Base-by-base conservation (phyloP, 2,329 filamentous ascomycete genomes). In the Nemania sp. region DNA sequence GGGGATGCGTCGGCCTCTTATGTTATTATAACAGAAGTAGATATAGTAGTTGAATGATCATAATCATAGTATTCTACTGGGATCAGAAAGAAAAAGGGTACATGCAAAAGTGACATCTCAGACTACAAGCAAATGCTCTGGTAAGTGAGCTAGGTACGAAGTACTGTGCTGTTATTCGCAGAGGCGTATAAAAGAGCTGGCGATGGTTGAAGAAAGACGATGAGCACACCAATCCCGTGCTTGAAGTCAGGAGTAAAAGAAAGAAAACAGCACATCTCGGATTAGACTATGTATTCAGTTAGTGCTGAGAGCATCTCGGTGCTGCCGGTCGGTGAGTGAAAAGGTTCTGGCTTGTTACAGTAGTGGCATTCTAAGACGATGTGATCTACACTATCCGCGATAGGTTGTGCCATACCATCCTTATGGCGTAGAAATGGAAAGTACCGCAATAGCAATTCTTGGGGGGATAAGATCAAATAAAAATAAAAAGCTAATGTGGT, bases 241-340 rank as follows among this genome's bases (percentile, higher is more conserved):
- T 12, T 37, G 34, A 6, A 6, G 11, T 36, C 19, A 17, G 14
- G 15, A 26, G 22, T 15, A 22, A 12, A 20, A 19, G 15, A 26
- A 26, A 20, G 19, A 5, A 17, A 33, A 8, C 20, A 42, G 17
- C 6, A 42, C 37, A 24, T 23, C 20, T 48, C 24, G 24, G 34
- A 31, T 19, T 47, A 23, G 34, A 48, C n/a, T n/a, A 31, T 24
- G 24, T 24, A 19, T 31, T 14, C 24, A 36, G 41, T 31, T 54
- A 54, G 51, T 37, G 42, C 52, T 52, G 24, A 48, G 39, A 22
- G 43, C 37, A 48, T 40, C 37, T 52, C 48, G 53, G 48, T 40
- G 43, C 31, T 47, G 48, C 37, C 37, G 42, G 36, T 39, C 36
- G 30, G 36, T 55, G 30, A 45, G 33, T 30, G 37, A 42, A 30